Evolutionary conservation across 2,329 filamentous ascomycete species (phyloP).

Genomic region (Cylindrodendrum hubeiense): DNA sequence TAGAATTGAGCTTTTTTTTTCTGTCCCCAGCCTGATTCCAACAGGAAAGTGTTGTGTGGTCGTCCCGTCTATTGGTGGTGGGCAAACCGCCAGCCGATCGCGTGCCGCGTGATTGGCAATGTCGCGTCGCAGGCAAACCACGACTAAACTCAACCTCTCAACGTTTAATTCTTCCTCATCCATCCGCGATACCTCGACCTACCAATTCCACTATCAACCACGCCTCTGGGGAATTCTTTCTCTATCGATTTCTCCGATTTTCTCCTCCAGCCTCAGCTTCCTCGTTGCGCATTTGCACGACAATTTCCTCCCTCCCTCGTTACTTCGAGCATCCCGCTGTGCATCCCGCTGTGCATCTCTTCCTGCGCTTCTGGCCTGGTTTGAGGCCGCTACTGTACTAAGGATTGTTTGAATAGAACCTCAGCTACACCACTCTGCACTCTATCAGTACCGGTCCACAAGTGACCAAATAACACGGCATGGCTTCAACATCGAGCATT

Average conservation of each 20-base stretch:
- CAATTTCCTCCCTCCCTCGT: neutral
- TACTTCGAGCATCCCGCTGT: neutral
- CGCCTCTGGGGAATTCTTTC: conserved; percentile 23
- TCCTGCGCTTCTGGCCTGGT: neutral
- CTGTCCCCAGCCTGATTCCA: conserved; percentile 44
- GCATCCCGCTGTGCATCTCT: neutral
- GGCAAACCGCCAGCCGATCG: neutral
- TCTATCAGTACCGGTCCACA: neutral
- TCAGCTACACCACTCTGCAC: neutral
- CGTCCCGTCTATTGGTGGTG: conserved; percentile 14
- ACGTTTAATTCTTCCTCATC: neutral
- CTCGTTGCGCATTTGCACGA: neutral
- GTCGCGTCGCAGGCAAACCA: neutral
- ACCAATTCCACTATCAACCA: neutral
- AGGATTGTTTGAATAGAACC: neutral
- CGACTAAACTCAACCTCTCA: neutral
- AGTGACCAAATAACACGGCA: conserved; percentile 10
- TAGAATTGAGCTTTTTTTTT: neutral
- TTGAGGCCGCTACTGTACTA: neutral
- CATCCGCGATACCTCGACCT: neutral
- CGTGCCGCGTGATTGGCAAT: neutral
- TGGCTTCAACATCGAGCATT: conserved; percentile 30
- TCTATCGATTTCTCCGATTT: conserved; percentile 30
- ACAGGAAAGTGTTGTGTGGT: neutral
- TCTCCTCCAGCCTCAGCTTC: neutral